Evolutionary conservation across 805 yeast genomes (phyloP).

Genomic region (Kazachstania taianensis): DNA sequence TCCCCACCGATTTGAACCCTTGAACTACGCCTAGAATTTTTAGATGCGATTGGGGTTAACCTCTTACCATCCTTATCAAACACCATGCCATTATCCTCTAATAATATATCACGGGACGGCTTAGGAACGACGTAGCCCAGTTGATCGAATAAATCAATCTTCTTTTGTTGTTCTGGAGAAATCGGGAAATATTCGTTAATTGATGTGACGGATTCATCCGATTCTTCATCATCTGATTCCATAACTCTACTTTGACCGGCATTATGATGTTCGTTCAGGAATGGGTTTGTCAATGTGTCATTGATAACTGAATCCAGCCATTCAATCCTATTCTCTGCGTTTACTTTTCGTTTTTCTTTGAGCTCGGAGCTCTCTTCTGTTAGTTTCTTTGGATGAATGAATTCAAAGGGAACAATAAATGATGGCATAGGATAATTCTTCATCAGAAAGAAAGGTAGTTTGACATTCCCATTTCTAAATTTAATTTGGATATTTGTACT

Average conservation of each 20-base stretch:
- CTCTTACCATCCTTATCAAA: slow-evolving; percentile 10
- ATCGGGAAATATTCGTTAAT: slow-evolving; percentile 23
- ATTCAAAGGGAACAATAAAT: slow-evolving; percentile 26
- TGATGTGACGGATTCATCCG: slow-evolving; percentile 16
- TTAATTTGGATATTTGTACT: slow-evolving; percentile 29
- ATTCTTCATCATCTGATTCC: slow-evolving; percentile 1
- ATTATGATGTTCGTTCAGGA: slow-evolving; percentile 2
- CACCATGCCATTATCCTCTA: slow-evolving; percentile 5
- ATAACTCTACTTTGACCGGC: not conserved
- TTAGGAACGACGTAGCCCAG: slow-evolving; percentile 24
- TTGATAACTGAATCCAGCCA: slow-evolving; percentile 13
- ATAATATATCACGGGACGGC: slow-evolving; percentile 14
- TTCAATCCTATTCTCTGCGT: slow-evolving; percentile 5
- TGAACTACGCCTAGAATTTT: slow-evolving; percentile 20
- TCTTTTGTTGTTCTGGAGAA: slow-evolving; percentile 16
- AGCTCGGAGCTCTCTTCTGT: slow-evolving; percentile 9
- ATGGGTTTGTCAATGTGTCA: slow-evolving; percentile 21
- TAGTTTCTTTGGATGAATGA: slow-evolving; percentile 21
- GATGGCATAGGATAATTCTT: slow-evolving; percentile 24
- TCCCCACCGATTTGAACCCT: slow-evolving; percentile 20
- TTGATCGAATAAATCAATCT: slow-evolving; percentile 20
- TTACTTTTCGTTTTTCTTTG: not conserved
- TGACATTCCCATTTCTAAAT: slow-evolving; percentile 27
- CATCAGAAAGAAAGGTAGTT: slow-evolving; percentile 26
- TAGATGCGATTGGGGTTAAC: slow-evolving; percentile 9